A percentile compares a stretch with the other conserved stretches of the same genome.
These are phyloP conservation scores for Marsdenia floribunda DNA, from an alignment of 257 asterid genomes.

Conservation along the genomic window DNA sequence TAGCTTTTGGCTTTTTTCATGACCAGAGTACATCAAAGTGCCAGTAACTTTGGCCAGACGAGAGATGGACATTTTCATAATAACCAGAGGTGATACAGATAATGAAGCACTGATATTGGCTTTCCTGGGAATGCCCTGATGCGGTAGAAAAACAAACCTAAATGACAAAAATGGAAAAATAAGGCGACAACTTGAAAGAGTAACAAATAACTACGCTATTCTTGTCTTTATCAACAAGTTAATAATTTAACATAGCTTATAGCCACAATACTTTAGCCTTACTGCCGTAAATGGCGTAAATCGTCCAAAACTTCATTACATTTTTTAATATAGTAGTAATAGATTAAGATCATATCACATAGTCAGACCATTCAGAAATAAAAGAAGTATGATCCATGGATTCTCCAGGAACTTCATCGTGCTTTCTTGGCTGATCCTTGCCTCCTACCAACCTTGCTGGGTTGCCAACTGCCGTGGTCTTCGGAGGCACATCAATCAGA, in stretches of 20 bases:
- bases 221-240: not conserved
- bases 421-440: constrained; percentile 24
- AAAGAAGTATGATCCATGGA: constrained; percentile 44
- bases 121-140: no score
- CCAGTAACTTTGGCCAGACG: no score
- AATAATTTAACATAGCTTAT: no score
- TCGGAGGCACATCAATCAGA: constrained; percentile 52
- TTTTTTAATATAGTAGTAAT: not conserved
- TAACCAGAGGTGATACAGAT: no score
- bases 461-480: constrained; percentile 67
- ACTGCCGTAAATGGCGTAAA: not conserved
- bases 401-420: constrained; percentile 34
- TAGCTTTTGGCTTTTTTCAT: no score
- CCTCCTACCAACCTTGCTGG: constrained; percentile 63
- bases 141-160: no score
- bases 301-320: no score
- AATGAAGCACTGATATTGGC: no score
- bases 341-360: constrained; percentile 23
- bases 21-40: no score
- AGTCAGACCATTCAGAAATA: constrained; percentile 32
- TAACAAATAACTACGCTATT: not conserved
- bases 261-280: not conserved
- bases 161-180: no score
- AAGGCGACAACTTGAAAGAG: no score
- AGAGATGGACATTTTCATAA: no score